Evolutionary conservation across 2,329 filamentous ascomycete species (phyloP), one percentile per base, ranked within the genome.

Genomic region (Microsporum canis): DNA sequence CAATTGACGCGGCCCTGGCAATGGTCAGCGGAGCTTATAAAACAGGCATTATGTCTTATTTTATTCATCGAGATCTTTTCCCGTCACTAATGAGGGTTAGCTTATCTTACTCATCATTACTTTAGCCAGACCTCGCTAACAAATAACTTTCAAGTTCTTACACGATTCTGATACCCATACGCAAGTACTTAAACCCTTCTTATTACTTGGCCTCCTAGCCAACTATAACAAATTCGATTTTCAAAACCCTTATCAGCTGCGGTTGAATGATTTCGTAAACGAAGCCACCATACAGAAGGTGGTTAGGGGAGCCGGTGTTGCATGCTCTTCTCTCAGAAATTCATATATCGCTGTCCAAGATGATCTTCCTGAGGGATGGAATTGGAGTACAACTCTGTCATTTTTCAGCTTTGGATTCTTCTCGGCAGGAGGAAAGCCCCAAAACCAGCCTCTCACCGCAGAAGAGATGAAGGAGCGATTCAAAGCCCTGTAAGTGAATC

Each of bases 161-260:
- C 88, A 94, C 77, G 89, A 95, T 66, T 82, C 86, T 51, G 85
- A 90, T 63, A 80, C 81, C 29, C 79, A 83, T 38, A 76, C 79
- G 17, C 80, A 81, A 68, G 84, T 83, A 62, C 82, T 89, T 49
- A 83, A 88, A 62, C 88, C 92, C 0, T 91, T 96, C 66, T 84
- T 87, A 12, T 82, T 97, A 7, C 80, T 96, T 23, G 92, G 92
- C 10, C 80, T 97, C 3, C 79, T 99, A 59, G 88, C 89, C 65
- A 99, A 97, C 76, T 97, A 97, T 81, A 97, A 99, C 81, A 99
- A 97, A 73, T 99, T 99, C 70, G 94, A 99, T 74, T 92, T 95
- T 61, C 91, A 96, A 71, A 99, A 99, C 68, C 92, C 92, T 0
- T 99, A 99, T 69, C 88, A 94, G 68, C 78, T 95, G 64, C 88